phyloP scores from a whole-genome alignment of 2,329 filamentous ascomycete genomes.

The Apiospora saccharicola region DNA sequence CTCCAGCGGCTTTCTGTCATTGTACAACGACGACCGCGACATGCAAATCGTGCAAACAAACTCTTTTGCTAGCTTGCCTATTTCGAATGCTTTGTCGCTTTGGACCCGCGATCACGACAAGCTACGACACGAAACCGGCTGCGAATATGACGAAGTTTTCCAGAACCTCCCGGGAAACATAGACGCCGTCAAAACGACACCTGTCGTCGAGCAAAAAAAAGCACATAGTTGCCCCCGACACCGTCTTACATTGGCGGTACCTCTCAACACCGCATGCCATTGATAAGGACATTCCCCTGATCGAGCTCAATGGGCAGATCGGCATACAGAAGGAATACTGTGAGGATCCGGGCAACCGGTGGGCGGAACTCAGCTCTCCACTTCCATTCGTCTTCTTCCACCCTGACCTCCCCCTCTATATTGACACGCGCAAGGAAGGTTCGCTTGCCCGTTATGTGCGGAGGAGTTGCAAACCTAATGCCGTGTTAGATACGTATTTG shows the following conservation, averaged over 20 bases:
- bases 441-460: slow-evolving; percentile 88
- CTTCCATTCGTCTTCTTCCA: slow-evolving; percentile 87
- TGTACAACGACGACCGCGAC: slow-evolving; percentile 69
- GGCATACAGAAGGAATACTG: slow-evolving; percentile 79
- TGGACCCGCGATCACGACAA: slow-evolving; percentile 81
- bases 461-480: slow-evolving; percentile 89
- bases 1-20: slow-evolving; percentile 76
- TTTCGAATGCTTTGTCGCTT: slow-evolving; percentile 75
- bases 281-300: slow-evolving; percentile 63
- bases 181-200: slow-evolving; percentile 50
- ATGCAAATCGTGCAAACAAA: slow-evolving; percentile 73
- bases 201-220: slow-evolving; percentile 61
- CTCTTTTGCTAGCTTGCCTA: slow-evolving; percentile 76
- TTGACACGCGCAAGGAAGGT: slow-evolving; percentile 85
- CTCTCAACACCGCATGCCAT: slow-evolving; percentile 61
- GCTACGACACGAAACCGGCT: slow-evolving; percentile 72
- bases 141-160: slow-evolving; percentile 74
- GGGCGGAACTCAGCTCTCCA: slow-evolving; percentile 70
- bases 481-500: slow-evolving; percentile 85
- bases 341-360: slow-evolving; percentile 69
- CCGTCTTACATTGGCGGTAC: slow-evolving; percentile 74
- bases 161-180: slow-evolving; percentile 55
- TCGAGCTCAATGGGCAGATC: slow-evolving; percentile 80
- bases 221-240: slow-evolving; percentile 55
- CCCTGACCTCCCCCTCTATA: slow-evolving; percentile 86